Evolutionary conservation across 768 basidiomycete species (phyloP).

Genomic region (Lentinus tigrinus): DNA sequence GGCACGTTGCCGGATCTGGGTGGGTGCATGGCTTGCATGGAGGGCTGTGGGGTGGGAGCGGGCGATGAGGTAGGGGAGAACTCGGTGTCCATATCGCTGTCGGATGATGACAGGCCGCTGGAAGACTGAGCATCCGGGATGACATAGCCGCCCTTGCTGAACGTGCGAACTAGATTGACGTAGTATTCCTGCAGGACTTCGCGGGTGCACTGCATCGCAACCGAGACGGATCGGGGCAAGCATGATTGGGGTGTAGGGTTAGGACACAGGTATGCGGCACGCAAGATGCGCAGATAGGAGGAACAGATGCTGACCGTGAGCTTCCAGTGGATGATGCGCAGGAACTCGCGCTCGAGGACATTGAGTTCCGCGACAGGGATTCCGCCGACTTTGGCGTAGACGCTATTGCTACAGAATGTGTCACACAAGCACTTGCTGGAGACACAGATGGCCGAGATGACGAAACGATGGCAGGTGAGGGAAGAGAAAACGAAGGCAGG

Average conservation of each 20-base stretch:
- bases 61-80: conserved; percentile 39
- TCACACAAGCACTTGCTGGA: conserved; percentile 95
- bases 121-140: conserved; percentile 44
- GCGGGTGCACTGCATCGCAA: conserved; percentile 70
- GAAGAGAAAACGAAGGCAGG: conserved; percentile 92
- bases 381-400: conserved; percentile 96
- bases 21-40: conserved; percentile 20
- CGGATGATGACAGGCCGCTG: conserved; percentile 38
- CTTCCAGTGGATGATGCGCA: conserved; percentile 89
- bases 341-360: conserved; percentile 91
- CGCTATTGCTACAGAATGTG: conserved; percentile 89
- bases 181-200: conserved; percentile 93
- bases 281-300: neutral
- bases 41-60: conserved; percentile 22
- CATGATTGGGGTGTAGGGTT: neutral
- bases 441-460: conserved; percentile 90
- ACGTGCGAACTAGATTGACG: conserved; percentile 86
- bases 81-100: conserved; percentile 54
- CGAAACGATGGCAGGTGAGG: conserved; percentile 95
- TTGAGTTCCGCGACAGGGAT: conserved; percentile 91
- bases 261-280: neutral
- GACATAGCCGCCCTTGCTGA: conserved; percentile 59
- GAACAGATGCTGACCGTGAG: conserved; percentile 71
- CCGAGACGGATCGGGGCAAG: conserved; percentile 2
- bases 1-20: conserved; percentile 18